phyloP scores from a whole-genome alignment of 1,139 yeast species.

The Suhomyces coccinellae region DNA sequence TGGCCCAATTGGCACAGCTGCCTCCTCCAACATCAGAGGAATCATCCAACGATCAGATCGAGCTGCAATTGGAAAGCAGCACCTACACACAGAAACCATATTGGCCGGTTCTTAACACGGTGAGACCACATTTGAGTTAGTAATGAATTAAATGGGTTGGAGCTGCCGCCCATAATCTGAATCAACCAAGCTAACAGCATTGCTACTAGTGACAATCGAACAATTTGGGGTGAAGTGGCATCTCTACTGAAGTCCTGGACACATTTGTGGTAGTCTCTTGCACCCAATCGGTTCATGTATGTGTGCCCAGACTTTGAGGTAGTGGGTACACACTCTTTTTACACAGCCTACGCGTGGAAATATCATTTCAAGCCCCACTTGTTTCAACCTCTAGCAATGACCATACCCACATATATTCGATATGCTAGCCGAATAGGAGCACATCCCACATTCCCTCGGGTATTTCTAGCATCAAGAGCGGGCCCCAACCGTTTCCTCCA shows the following conservation, averaged over 20 bases:
- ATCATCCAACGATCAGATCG: neutral
- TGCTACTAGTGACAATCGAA: no score
- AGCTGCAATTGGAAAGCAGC: neutral
- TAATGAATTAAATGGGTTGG: no score
- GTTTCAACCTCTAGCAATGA: neutral
- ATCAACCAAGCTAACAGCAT: no score
- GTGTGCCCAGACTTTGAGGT: neutral
- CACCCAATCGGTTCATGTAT: no score
- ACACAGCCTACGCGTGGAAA: neutral
- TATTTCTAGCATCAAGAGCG: neutral
- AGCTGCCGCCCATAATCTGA: no score
- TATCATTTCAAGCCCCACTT: neutral
- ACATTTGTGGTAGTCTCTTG: no score
- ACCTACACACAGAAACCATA: conserved; percentile 29
- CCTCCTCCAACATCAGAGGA: conserved; percentile 1
- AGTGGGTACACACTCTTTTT: neutral
- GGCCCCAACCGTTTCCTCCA: neutral
- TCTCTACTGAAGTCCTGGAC: no score
- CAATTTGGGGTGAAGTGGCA: no score
- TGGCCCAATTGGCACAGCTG: conserved; percentile 2
- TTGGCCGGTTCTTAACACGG: conserved; percentile 25
- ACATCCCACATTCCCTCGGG: neutral
- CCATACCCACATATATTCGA: neutral
- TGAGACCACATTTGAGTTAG: conserved; percentile 1
- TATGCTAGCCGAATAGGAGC: neutral